Evolutionary conservation across 768 basidiomycete species (phyloP).

Genomic region (Pleurotus salmoneostramineus): DNA sequence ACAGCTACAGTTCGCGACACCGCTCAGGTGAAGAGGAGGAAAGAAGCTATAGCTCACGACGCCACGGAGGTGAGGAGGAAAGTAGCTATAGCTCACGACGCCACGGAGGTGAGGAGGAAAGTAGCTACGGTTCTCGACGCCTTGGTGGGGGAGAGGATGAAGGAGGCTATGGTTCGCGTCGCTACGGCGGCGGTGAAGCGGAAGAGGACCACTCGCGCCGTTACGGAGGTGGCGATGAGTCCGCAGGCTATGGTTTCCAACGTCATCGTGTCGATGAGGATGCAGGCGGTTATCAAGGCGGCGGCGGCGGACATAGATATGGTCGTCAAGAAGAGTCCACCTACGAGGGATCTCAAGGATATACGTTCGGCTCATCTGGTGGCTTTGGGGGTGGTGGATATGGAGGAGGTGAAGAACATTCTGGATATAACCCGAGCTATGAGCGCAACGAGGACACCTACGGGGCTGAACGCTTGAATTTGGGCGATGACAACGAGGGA

Average conservation of each 20-base stretch:
- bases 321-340: not conserved
- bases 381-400: too few species aligned
- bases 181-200: too few species aligned
- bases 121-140: too few species aligned
- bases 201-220: too few species aligned
- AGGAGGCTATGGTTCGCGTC: too few species aligned
- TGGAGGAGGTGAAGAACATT: constrained; percentile 14
- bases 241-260: not conserved
- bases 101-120: constrained; percentile 2
- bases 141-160: too few species aligned
- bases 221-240: too few species aligned
- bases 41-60: constrained; percentile 13
- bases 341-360: constrained; percentile 5
- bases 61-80: constrained; percentile 1
- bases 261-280: constrained; percentile 11
- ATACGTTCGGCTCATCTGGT: too few species aligned
- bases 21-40: not conserved
- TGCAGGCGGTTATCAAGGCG: too few species aligned
- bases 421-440: constrained; percentile 21
- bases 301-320: constrained; percentile 4
- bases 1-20: not conserved
- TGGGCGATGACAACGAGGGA: constrained; percentile 31
- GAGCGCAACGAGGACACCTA: constrained; percentile 38
- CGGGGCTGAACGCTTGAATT: constrained; percentile 46
- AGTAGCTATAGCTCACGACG: not conserved